Conservation (phyloP, 495 filamentous ascomycete genomes). For the Aspergillus campestris region DNA sequence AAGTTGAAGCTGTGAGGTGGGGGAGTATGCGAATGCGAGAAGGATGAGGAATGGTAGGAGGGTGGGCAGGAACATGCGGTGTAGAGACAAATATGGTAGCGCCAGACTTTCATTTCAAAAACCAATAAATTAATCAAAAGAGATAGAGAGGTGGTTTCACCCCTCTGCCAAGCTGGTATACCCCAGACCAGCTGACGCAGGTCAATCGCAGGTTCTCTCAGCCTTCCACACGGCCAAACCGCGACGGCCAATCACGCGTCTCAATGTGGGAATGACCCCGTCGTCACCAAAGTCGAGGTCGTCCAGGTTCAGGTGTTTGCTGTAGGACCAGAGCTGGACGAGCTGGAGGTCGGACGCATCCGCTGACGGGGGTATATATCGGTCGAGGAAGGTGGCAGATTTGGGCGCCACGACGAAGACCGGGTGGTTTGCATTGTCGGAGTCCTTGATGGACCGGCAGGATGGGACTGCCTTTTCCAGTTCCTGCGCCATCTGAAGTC, state of each 20-base stretch:
- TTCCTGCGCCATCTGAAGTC: constrained; percentile 49
- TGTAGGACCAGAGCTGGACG: constrained; percentile 64
- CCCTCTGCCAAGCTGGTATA: no score
- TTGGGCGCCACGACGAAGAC: constrained; percentile 60
- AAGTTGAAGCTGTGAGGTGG: no score
- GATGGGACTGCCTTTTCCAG: constrained; percentile 45
- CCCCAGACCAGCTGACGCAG: background rate
- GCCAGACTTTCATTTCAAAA: no score
- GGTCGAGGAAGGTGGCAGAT: constrained; percentile 65
- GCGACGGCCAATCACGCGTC: constrained; percentile 67
- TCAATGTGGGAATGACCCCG: constrained; percentile 66
- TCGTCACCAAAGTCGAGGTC: constrained; percentile 86
- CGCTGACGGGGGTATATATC: constrained; percentile 36
- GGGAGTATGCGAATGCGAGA: no score
- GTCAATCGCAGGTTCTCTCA: constrained; percentile 10
- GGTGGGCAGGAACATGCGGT: no score
- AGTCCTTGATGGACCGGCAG: constrained; percentile 29
- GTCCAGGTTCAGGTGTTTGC: constrained; percentile 77
- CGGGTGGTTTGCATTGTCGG: background rate
- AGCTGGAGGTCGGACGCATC: constrained; percentile 22
- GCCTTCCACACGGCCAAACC: constrained; percentile 68
- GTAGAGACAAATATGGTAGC: no score
- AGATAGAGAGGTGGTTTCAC: no score
- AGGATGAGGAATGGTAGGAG: no score
- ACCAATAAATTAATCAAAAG: no score